Evolutionary conservation across 495 filamentous ascomycete species (phyloP), one percentile per base, ranked within the genome.

Genomic region (Haplographium delicatum): DNA sequence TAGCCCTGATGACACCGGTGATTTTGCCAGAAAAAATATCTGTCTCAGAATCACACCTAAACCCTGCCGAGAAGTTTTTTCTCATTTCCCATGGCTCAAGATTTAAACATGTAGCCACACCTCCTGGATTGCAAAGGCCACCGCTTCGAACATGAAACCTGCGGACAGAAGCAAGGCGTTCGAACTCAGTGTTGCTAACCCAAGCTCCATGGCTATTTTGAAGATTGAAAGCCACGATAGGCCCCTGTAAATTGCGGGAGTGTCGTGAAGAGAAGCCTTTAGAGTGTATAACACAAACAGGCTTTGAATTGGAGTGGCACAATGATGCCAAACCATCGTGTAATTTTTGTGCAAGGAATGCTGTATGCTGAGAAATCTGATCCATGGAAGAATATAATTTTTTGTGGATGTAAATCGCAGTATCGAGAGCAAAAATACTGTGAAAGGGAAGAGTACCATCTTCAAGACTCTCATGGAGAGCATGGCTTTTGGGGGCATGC

Each of bases 361-460:
- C 68, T 0, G 86, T 84, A 64, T 97, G 91, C n/a, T 68, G 64
- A n/a, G 87, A 83, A 15, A 95, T 75, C 26, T 78, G 70, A 2
- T 62, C 61, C 75, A 95, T 86, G 1, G 80, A 79, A 1, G 80
- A 80, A 53, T 85, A 96, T 0, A 96, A 65, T 20, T 78, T 72
- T 38, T 65, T 44, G 57, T 96, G 89, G 0, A 79, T 75, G 25
- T 80, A 71, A 33, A 97, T 66, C 2, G 90, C 91, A 1, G 77
- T 68, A 53, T 84, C 81, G 10, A 95, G 65, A 1, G 90, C 91
- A 31, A 95, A 69, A 44, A 96, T 96, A 57, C 66, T 94, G 61
- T 97, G 91, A 47, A 94, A 82, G 9, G 91, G 87, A 16, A 93
- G 66, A 1, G 91, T 96, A 5, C 91, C 91, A 68, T 97, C 90